Conservation (phyloP, 139 green algal species). For the Zygnema cylindricum region DNA sequence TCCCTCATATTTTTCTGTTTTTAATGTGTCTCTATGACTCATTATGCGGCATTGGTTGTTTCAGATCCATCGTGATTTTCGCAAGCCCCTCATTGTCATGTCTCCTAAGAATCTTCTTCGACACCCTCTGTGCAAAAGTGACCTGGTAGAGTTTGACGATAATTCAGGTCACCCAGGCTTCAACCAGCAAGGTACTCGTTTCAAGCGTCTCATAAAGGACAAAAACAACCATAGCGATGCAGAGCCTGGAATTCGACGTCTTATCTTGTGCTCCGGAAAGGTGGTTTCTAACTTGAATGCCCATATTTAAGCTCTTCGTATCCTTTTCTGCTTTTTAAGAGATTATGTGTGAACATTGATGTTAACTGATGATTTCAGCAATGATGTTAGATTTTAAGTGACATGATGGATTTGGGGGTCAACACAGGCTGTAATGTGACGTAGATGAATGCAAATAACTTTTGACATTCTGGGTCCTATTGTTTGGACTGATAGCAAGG, state of each 20-base stretch:
- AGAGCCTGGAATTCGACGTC: constrained; percentile 76
- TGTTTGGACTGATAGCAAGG: too few relatives aligned
- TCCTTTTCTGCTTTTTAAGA: too few relatives aligned
- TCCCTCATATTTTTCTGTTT: background rate
- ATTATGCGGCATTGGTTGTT: background rate
- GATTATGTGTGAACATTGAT: too few relatives aligned
- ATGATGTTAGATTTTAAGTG: too few relatives aligned
- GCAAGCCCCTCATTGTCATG: constrained; percentile 96
- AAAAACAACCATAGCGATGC: constrained; percentile 65
- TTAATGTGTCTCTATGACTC: background rate
- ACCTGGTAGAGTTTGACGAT: constrained; percentile 93
- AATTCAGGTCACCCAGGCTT: constrained; percentile 35
- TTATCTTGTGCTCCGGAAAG: constrained; percentile 95
- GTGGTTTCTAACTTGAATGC: too few relatives aligned
- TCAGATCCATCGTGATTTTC: constrained; percentile 94
- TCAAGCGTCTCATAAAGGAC: constrained; percentile 99
- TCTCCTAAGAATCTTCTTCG: constrained; percentile 95
- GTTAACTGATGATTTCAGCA: too few relatives aligned
- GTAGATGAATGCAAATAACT: too few relatives aligned
- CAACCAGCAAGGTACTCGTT: constrained; percentile 82
- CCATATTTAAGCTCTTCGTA: too few relatives aligned
- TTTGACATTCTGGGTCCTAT: too few relatives aligned
- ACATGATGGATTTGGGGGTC: too few relatives aligned
- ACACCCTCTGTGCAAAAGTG: constrained; percentile 83
- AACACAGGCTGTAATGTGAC: too few relatives aligned